Evolutionary conservation across 148 eudicot genomes (phyloP).

Genomic region (Camellia lanceoleosa): DNA sequence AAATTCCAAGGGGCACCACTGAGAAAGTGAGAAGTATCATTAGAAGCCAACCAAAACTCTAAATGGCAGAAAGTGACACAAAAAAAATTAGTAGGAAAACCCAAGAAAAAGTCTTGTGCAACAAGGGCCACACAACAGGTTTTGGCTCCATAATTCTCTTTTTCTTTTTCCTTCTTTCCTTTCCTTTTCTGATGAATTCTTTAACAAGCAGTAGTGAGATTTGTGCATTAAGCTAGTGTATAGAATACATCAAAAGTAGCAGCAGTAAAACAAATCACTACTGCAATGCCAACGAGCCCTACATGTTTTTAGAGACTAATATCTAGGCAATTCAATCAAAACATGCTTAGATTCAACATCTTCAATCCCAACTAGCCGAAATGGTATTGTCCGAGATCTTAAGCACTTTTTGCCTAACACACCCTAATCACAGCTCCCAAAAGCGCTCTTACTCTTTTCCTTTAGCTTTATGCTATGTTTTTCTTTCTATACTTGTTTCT

Average conservation of each 20-base stretch:
- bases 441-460: no score
- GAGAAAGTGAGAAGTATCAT: background rate
- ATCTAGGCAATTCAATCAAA: no score
- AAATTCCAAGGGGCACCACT: background rate
- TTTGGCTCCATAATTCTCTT: background rate
- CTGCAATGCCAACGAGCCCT: background rate
- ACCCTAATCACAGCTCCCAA: no score
- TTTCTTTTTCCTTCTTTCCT: background rate
- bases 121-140: background rate
- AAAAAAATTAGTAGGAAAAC: background rate
- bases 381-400: no score
- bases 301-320: no score
- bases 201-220: background rate
- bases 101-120: background rate
- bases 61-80: background rate
- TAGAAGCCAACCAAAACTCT: background rate
- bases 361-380: no score
- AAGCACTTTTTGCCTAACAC: no score
- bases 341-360: no score
- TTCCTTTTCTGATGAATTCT: background rate
- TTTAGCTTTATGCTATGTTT: no score
- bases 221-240: background rate
- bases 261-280: background rate
- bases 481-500: no score
- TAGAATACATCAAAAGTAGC: background rate